These are phyloP conservation scores for Sordariomycetes sp. DNA, from an alignment of 2,329 filamentous ascomycete genomes.

Conservation along the genomic window DNA sequence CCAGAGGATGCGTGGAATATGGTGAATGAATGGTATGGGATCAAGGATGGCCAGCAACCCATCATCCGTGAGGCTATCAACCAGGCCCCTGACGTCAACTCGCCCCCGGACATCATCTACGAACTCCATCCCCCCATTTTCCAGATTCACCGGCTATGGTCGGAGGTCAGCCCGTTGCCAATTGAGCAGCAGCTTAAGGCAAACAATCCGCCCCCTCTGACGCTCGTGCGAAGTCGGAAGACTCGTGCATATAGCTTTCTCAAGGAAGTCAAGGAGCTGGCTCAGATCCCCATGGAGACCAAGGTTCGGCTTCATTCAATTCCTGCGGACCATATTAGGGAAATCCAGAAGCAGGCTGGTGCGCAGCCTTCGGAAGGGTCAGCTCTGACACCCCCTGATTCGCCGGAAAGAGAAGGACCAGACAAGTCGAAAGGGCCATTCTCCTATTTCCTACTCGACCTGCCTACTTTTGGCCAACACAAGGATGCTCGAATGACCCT, in stretches of 20 bases:
- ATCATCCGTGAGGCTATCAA: constrained; percentile 74
- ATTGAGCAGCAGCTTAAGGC: constrained; percentile 52
- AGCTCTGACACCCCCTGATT: constrained; percentile 30
- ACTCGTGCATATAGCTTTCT: constrained; percentile 68
- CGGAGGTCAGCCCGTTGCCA: constrained; percentile 44
- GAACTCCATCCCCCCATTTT: constrained; percentile 82
- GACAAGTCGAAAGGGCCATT: constrained; percentile 21
- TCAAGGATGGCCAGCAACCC: constrained; percentile 58
- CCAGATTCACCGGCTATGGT: constrained; percentile 71
- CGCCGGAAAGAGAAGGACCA: constrained; percentile 19
- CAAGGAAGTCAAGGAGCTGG: constrained; percentile 58
- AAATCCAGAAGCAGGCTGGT: neutral
- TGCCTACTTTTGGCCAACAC: constrained; percentile 43
- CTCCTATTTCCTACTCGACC: constrained; percentile 32
- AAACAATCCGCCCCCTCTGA: constrained; percentile 50
- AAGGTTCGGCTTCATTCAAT: constrained; percentile 57
- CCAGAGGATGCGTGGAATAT: constrained; percentile 74
- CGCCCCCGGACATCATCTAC: constrained; percentile 60
- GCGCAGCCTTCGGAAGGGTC: constrained; percentile 13
- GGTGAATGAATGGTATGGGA: constrained; percentile 73
- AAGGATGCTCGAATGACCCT: constrained; percentile 14
- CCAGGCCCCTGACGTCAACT: constrained; percentile 40
- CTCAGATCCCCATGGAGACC: constrained; percentile 56
- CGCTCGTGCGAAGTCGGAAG: constrained; percentile 62
- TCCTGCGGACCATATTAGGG: neutral